Evolutionary conservation across 495 filamentous ascomycete species (phyloP), one percentile per base, ranked within the genome.

Genomic region (Xylaria curta): DNA sequence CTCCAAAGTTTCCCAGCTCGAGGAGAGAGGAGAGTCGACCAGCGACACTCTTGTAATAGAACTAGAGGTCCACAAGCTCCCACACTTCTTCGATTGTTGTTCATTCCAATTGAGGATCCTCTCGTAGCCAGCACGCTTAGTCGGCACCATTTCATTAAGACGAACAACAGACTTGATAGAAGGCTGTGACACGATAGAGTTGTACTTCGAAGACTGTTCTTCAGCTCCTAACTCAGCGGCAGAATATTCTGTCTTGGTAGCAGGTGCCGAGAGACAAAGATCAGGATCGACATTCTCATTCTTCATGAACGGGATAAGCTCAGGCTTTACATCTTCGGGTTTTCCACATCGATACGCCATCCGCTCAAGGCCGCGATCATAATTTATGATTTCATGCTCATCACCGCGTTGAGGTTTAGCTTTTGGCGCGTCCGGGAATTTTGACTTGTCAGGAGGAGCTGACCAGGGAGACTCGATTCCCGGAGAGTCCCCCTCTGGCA

Each of bases 221-320:
- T 72, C 70, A 15, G 54, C 56, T 53, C 64, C 64, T 36, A 44
- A 54, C 17, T 68, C 64, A 12, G 70, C 70, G 1, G 44, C 44
- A 4, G 49, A 62, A 42, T 63, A 72, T 33, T 72, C 70, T 3
- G 44, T 59, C 64, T 72, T 72, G 13, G 70, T 72, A n/a, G 70
- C 70, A 31, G 70, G 70, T 0, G 70, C 70, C 21, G 70, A 72
- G 19, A 68, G 56, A 33, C 63, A 68, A 15, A 68, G 70, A 31
- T 68, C 70, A 38, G 54, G 36, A 36, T 54, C 44, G 9, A 72
- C 21, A 68, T 28, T 61, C 0, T 44, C 63, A 31, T 54, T 1
- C 26, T 15, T 61, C 12, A 31, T 68, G 33, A 59, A 71, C 19
- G 61, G 69, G 51, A 66, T 42, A 26, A 71, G 69, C 21, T 71